These are phyloP conservation scores for Trichosporon sp. DNA, from an alignment of 1,284 basidiomycete species.

Conservation along the genomic window DNA sequence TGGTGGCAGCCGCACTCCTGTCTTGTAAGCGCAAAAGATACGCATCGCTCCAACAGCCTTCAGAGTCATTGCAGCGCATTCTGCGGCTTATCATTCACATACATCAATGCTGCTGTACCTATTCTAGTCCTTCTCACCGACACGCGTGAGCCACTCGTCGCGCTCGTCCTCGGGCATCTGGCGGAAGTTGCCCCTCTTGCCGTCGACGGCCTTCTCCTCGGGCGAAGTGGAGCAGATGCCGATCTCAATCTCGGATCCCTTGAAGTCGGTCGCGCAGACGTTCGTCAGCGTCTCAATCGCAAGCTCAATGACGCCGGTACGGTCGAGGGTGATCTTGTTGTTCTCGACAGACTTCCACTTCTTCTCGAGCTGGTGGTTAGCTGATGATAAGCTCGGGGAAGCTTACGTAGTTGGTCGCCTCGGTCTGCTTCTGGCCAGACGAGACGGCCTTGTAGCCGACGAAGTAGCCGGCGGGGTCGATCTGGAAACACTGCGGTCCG, in stretches of 20 bases:
- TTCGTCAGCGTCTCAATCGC: constrained; percentile 93
- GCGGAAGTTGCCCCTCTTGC: constrained; percentile 72
- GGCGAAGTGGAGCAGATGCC: constrained; percentile 56
- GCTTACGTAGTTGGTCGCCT: constrained; percentile 87
- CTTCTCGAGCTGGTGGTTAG: constrained; percentile 73
- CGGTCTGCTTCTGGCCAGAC: constrained; percentile 96
- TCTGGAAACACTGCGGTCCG: constrained; percentile 94
- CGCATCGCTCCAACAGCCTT: too few species aligned
- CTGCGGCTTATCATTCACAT: constrained; percentile 19
- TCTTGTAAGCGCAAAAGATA: too few species aligned
- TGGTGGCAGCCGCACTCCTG: too few species aligned
- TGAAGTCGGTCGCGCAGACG: constrained; percentile 93
- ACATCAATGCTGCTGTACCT: constrained; percentile 25
- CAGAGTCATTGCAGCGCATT: too few species aligned
- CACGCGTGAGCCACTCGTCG: constrained; percentile 80
- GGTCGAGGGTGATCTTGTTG: constrained; percentile 67
- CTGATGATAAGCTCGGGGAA: neutral
- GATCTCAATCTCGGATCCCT: constrained; percentile 64
- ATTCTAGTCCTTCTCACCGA: constrained; percentile 85
- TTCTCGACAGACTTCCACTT: constrained; percentile 94
- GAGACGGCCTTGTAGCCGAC: constrained; percentile 97
- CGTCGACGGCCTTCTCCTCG: constrained; percentile 45
- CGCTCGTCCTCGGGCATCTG: constrained; percentile 82
- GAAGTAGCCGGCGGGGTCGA: constrained; percentile 98
- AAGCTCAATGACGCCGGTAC: constrained; percentile 85